Conservation (phyloP, 352 stramenopile species). For the Globisporangium ultimum region DNA sequence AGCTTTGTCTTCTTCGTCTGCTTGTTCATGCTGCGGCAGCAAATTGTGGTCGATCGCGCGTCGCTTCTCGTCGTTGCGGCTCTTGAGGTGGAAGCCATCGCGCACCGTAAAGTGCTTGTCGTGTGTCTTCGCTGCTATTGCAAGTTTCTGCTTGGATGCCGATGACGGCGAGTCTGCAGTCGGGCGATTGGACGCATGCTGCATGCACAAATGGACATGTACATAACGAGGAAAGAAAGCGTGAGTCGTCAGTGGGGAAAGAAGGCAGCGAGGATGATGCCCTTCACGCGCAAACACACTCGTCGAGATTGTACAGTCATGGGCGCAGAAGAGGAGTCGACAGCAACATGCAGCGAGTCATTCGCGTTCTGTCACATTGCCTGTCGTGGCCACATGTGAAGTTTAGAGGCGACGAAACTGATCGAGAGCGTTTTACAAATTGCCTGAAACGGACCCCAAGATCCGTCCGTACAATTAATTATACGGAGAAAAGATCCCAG, state of each 20-base stretch:
- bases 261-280: no score
- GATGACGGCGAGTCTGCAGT: neutral
- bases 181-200: slow-evolving; percentile 2
- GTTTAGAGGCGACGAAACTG: neutral
- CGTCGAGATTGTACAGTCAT: slow-evolving; percentile 5
- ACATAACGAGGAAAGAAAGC: no score
- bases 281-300: neutral
- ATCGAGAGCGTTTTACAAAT: neutral
- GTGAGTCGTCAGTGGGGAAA: no score
- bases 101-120: slow-evolving; percentile 60
- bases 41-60: slow-evolving; percentile 41
- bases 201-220: neutral
- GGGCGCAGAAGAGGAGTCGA: no score
- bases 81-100: slow-evolving; percentile 71
- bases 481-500: no score
- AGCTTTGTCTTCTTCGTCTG: neutral
- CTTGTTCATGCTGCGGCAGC: neutral
- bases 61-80: slow-evolving; percentile 43
- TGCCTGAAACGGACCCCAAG: no score
- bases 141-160: neutral
- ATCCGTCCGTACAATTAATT: no score
- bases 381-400: no score
- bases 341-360: no score
- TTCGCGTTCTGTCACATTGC: neutral
- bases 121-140: neutral